These are phyloP conservation scores for Xylaria bambusicola DNA, from an alignment of 495 filamentous ascomycete species.

Conservation along the genomic window DNA sequence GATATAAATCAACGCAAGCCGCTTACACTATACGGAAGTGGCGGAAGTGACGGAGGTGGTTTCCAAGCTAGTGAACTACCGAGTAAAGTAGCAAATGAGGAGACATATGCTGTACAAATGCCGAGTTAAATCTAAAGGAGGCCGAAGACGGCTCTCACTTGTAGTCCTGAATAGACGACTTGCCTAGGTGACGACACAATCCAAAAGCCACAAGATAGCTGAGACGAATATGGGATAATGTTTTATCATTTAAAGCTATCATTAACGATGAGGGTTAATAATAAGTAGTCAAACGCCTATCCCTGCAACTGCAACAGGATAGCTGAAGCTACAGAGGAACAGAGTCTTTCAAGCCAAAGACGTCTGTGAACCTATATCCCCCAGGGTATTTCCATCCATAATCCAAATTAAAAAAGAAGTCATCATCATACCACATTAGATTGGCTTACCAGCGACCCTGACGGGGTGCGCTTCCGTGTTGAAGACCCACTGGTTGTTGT, in stretches of 20 bases:
- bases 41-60: too few species aligned
- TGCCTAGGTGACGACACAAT: too few species aligned
- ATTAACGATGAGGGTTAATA: constrained; percentile 5
- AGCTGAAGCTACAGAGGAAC: not conserved
- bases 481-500: constrained; percentile 68
- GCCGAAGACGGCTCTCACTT: too few species aligned
- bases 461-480: constrained; percentile 88
- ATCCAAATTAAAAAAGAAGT: not conserved
- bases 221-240: too few species aligned
- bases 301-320: constrained; percentile 6
- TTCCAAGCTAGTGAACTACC: too few species aligned
- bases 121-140: too few species aligned
- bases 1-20: too few species aligned
- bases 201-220: too few species aligned
- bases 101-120: too few species aligned
- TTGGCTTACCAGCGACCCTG: constrained; percentile 49
- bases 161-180: too few species aligned
- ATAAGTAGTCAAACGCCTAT: constrained; percentile 12
- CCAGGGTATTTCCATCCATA: not conserved
- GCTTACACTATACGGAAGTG: too few species aligned
- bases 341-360: not conserved
- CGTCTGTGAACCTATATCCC: not conserved
- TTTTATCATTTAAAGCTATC: not conserved
- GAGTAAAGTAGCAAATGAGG: too few species aligned
- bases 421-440: constrained; percentile 22